A percentile compares a stretch with the other conserved stretches of the same genome.
These are phyloP conservation scores for Prunus davidiana DNA, from an alignment of 306 rosid genomes.

Conservation along the genomic window DNA sequence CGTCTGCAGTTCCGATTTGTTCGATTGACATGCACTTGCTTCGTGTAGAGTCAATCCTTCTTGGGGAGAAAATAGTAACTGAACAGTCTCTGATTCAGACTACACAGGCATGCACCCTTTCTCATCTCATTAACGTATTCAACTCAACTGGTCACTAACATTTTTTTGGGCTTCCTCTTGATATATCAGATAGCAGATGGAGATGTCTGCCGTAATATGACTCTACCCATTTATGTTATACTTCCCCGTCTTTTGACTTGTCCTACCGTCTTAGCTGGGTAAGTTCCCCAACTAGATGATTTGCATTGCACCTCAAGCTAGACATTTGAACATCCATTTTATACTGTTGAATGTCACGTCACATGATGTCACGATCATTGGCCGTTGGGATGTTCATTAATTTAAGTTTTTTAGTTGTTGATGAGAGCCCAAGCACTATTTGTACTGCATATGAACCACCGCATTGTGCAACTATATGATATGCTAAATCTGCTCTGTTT, in stretches of 20 bases:
- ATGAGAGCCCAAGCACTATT: too few relatives aligned
- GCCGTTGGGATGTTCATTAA: too few relatives aligned
- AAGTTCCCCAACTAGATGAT: slow-evolving; percentile 24
- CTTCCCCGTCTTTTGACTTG: slow-evolving; percentile 93
- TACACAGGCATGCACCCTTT: slow-evolving; percentile 63
- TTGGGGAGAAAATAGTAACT: slow-evolving; percentile 72
- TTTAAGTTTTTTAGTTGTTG: too few relatives aligned
- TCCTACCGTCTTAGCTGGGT: slow-evolving; percentile 89
- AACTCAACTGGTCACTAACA: slow-evolving; percentile 7
- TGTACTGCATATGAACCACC: too few relatives aligned
- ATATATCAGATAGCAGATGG: slow-evolving; percentile 81
- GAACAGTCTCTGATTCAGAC: slow-evolving; percentile 83
- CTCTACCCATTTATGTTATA: slow-evolving; percentile 68
- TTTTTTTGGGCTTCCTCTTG: slow-evolving; percentile 2
- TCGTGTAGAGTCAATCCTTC: slow-evolving; percentile 83
- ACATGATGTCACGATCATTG: too few relatives aligned
- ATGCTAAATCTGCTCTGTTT: too few relatives aligned
- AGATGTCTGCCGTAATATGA: slow-evolving; percentile 61
- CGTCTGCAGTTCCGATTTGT: slow-evolving; percentile 75
- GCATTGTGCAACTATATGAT: too few relatives aligned
- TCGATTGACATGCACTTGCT: slow-evolving; percentile 81
- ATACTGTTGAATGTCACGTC: too few relatives aligned
- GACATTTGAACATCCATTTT: background rate
- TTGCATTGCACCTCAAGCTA: background rate
- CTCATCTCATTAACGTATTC: slow-evolving; percentile 3